Conservation (phyloP, 1,139 yeast genomes). For the Candida gigantensis region DNA sequence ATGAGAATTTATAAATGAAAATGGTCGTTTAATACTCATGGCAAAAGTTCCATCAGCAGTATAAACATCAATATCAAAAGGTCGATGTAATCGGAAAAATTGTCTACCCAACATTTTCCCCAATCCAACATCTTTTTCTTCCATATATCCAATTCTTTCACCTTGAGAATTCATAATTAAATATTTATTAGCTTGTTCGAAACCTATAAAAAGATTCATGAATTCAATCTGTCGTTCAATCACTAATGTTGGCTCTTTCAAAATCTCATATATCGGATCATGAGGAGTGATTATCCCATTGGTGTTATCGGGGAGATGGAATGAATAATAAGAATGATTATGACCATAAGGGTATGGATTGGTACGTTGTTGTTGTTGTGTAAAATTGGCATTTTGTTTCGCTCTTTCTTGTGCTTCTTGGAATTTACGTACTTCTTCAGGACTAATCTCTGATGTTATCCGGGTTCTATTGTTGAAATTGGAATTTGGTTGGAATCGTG, state of each 20-base stretch:
- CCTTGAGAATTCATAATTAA: conserved; percentile 74
- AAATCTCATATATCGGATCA: conserved; percentile 57
- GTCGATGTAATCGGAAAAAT: conserved; percentile 78
- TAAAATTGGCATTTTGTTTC: conserved; percentile 17
- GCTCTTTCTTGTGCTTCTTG: conserved; percentile 19
- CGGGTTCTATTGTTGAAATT: conserved; percentile 25
- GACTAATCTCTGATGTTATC: conserved; percentile 37
- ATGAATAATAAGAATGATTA: conserved; percentile 16
- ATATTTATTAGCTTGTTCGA: conserved; percentile 87
- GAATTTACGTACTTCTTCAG: conserved; percentile 36
- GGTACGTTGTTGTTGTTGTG: too few species aligned
- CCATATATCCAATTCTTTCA: conserved; percentile 73
- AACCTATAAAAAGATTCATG: conserved; percentile 83
- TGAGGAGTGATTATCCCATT: conserved; percentile 51
- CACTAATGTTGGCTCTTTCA: conserved; percentile 79
- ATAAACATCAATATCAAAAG: conserved; percentile 79
- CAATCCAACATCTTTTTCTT: conserved; percentile 76
- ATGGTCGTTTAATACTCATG: conserved; percentile 75
- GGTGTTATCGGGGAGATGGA: conserved; percentile 41
- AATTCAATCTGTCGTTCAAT: conserved; percentile 86
- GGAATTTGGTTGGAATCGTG: conserved; percentile 4
- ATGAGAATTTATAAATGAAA: conserved; percentile 85
- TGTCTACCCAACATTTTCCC: conserved; percentile 75
- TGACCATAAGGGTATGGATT: too few species aligned
- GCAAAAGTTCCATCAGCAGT: conserved; percentile 70